Base-by-base conservation (phyloP, 1,139 yeast species). In the Blastobotrys indianensis region DNA sequence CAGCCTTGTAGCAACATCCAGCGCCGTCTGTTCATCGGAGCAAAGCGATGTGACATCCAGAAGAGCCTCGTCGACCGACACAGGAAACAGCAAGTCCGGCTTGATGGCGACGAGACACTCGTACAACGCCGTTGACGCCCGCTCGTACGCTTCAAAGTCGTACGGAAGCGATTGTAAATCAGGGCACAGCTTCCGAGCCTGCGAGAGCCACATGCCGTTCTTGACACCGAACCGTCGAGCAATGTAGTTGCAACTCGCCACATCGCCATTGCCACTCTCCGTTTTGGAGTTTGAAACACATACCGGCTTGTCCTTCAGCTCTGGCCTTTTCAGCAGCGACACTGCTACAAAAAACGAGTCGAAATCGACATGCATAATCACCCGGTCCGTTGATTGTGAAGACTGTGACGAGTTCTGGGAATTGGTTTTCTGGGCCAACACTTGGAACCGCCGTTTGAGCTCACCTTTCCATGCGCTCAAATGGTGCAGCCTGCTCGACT, bases 271-370 rank as follows among this genome's bases (percentile, higher is more conserved):
- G 5, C 61, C 63, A 1, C 68, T 62, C 25, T 61, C 59, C n/a
- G 29, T 17, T 4, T 69, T 69, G 10, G 97, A 96, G 62, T 87
- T 90, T 3, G 94, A 80, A 0, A 92, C 97, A 39, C 94, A 88
- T 3, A 88, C 74, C 0, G 97, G 94, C 38, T 55, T 54, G 25
- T 73, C 77, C 5, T 53, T 68, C 11, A 74, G 59, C 11, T 79
- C 70, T 0, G 84, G 82, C 37, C 72, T 69, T 5, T 66, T 69
- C 44, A 80, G 67, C 11, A 86, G 76, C 0, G 97, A 85, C 0
- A 85, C 96, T 0, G 95, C 75, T 1, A 90, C 97, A 65, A 92
- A 92, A 59, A 92, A 92, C 54, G 95, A 87, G 62, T 92, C 98
- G 63, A 87, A 92, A 62, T 92, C 98, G 32, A 90, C 74, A 63